These are phyloP conservation scores for Paragyromitra xinjiangensis DNA, from an alignment of 495 filamentous ascomycete species.

Conservation along the genomic window DNA sequence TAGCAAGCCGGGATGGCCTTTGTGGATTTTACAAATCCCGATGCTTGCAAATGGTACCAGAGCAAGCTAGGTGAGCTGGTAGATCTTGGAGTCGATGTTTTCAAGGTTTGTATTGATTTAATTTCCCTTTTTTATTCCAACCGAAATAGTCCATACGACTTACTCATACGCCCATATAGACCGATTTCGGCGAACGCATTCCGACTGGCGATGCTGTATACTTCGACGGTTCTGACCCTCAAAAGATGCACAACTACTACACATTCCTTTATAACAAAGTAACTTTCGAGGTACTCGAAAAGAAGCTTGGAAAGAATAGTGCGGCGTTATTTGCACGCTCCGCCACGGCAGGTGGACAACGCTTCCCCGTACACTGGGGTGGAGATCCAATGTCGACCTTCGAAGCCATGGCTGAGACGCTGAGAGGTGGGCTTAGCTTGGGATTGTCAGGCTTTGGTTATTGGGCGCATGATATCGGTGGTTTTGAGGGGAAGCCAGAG, in stretches of 20 bases:
- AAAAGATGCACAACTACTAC: slow-evolving; percentile 79
- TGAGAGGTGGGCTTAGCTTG: slow-evolving; percentile 72
- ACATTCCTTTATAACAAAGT: slow-evolving; percentile 74
- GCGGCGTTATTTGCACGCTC: slow-evolving; percentile 73
- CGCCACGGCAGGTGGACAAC: slow-evolving; percentile 72
- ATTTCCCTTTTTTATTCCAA: neutral
- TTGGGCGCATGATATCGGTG: slow-evolving; percentile 76
- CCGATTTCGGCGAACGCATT: slow-evolving; percentile 79
- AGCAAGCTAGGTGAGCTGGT: slow-evolving; percentile 68
- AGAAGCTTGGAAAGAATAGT: slow-evolving; percentile 65
- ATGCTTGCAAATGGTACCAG: slow-evolving; percentile 69
- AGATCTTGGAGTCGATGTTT: slow-evolving; percentile 71
- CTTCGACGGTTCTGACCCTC: slow-evolving; percentile 66
- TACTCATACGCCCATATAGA: slow-evolving; percentile 58
- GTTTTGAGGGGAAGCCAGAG: slow-evolving; percentile 74
- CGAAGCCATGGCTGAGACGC: slow-evolving; percentile 75
- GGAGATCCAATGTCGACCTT: slow-evolving; percentile 77
- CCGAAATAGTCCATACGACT: neutral
- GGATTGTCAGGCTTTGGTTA: slow-evolving; percentile 73
- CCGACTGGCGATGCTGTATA: slow-evolving; percentile 68
- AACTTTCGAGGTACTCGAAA: slow-evolving; percentile 71
- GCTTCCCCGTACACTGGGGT: slow-evolving; percentile 71
- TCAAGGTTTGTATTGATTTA: slow-evolving; percentile 63
- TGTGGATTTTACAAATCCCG: slow-evolving; percentile 77
- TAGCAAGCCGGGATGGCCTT: slow-evolving; percentile 81